Base-by-base conservation (phyloP, 768 basidiomycete species). In the Kwoniella heveanensis region DNA sequence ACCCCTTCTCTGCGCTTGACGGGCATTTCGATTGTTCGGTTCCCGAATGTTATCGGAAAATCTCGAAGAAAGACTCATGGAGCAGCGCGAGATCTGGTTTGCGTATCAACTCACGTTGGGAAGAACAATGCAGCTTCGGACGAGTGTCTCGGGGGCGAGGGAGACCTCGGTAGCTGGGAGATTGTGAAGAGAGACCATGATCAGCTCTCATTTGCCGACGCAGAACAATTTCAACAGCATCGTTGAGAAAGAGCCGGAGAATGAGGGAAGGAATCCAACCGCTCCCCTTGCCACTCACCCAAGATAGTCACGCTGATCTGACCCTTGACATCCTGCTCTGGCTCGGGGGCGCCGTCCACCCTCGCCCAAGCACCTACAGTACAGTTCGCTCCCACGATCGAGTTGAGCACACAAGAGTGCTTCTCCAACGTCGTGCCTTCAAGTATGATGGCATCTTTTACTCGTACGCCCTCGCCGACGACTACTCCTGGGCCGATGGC, bases 341-440 rank as follows among this genome's bases (percentile, higher is more conserved):
- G 68, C 37, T 77, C 74, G 30, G 78, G 76, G 9, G 72, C 71
- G 6, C 83, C 83, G 48, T 82, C 81, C 15, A 83, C 80, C 57
- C 83, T 72, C 2, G 80, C 77, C 83, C 83, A 83, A 0, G 79
- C 74, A 7, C 81, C 82, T 59, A 83, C 74, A 67, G 80, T 80
- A 73, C 81, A 83, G 39, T 81, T 77, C 22, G 72, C 70, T 19
- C 76, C 76, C 25, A 83, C 73, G 68, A 83, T 83, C 15, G 79
- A 71, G 70, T 81, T 78, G 24, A 80, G 65, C 10, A 82, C 81
- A 55, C 73, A 74, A 13, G 81, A 62, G 72, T 82, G 81, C 66
- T 79, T 74, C 69, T 82, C 82, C 39, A 83, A 44, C 2, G 70
- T 69, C 0, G 77, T 70, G 27, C 79, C 79, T 55, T 83, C 82